phyloP scores from a whole-genome alignment of 805 yeast genomes.

The Yamadazyma philogaea region DNA sequence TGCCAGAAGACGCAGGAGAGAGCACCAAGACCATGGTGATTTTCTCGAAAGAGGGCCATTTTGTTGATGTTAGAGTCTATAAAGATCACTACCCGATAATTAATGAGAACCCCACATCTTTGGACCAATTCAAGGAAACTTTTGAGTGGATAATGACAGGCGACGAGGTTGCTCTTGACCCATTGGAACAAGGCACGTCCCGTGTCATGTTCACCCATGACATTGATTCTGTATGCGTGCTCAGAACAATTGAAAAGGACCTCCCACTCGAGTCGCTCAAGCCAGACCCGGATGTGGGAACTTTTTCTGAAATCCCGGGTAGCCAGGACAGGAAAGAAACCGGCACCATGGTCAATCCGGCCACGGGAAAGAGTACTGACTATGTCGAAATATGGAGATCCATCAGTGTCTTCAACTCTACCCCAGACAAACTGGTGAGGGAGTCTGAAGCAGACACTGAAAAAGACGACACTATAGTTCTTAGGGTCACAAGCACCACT shows the following conservation, averaged over 20 bases:
- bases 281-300: conserved; percentile 44
- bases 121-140: conserved; percentile 21
- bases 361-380: conserved; percentile 36
- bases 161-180: conserved; percentile 27
- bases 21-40: conserved; percentile 48
- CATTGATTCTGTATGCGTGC: conserved; percentile 40
- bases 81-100: conserved; percentile 17
- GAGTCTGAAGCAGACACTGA: not conserved
- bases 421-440: conserved; percentile 26
- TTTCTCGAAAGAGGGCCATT: conserved; percentile 41
- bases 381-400: conserved; percentile 58
- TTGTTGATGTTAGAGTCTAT: conserved; percentile 45
- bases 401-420: conserved; percentile 36
- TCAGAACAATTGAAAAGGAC: conserved; percentile 25
- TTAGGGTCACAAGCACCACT: not conserved
- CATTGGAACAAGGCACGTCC: conserved; percentile 28
- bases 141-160: conserved; percentile 64
- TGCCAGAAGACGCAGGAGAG: conserved; percentile 40
- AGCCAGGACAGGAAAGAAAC: conserved; percentile 47
- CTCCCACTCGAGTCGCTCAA: conserved; percentile 27
- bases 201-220: conserved; percentile 40
- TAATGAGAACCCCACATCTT: conserved; percentile 3
- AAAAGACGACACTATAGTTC: not conserved
- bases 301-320: conserved; percentile 35
- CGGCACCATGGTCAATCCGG: conserved; percentile 48